Base-by-base conservation (phyloP, 2,329 filamentous ascomycete genomes). In the Alternaria panax region DNA sequence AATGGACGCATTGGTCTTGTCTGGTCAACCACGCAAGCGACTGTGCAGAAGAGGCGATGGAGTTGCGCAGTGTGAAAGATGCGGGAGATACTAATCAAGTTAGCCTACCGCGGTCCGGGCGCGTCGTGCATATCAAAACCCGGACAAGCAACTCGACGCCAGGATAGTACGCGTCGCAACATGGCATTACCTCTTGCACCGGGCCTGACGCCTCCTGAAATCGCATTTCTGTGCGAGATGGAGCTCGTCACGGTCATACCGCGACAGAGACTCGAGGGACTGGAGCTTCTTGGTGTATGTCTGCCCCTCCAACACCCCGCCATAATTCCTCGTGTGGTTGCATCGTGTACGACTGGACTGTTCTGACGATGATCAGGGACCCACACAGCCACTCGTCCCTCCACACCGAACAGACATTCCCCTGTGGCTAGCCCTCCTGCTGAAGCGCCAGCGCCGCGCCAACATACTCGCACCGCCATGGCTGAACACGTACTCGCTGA, bases 161-260 rank as follows among this genome's bases (percentile, higher is more conserved):
- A 43, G 61, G 45, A 56, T 43, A 53, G 36, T 24, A 74, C 76
- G 74, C 77, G 64, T 64, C 46, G 32, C 46, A 51, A 46, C 46
- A 89, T 89, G 87, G 87, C 87, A 51, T 84, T 88, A 66, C 85
- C 86, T 64, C 82, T 88, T 41, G 85, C 85, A 38, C 82, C 85
- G 64, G 86, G 90, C 78, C 85, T 97, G 43, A 90, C 91, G 70
- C 92, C 95, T 60, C 85, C 91, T 65, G 95, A 99, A 81, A 91
- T 96, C 45, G 91, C 93, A 51, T 99, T 98, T 75, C 83, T 98
- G 27, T 97, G 93, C 79, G 95, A 99, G 82, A 98, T 97, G 93
- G 94, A 98, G 81, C 87, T 92, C 72, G 91, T 99, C 56, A 97
- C 93, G 0, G 87, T 99, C 22, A 88, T 98, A 50, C 95, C 95